Conservation (phyloP, 2,329 filamentous ascomycete genomes). For the Penicillium italicum region DNA sequence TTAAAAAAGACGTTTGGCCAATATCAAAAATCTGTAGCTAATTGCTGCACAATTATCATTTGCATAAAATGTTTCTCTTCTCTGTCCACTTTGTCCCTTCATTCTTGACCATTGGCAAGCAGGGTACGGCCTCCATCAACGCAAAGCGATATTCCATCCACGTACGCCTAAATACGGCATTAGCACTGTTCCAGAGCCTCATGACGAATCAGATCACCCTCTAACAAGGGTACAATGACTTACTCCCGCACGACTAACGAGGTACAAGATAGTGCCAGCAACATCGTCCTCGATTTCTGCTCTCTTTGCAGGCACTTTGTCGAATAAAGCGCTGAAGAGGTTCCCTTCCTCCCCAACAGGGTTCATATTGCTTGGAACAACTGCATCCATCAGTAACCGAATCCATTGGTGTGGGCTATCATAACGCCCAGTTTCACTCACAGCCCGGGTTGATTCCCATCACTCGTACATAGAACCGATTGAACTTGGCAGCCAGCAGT, state of each 20-base stretch:
- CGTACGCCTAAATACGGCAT: conserved; percentile 32
- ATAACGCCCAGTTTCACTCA: conserved; percentile 21
- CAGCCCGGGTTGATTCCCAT: conserved; percentile 46
- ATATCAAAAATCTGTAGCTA: too few relatives aligned
- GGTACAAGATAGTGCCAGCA: conserved; percentile 43
- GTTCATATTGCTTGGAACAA: conserved; percentile 47
- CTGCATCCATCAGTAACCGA: conserved; percentile 17
- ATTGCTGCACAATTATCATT: too few relatives aligned
- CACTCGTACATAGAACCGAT: conserved; percentile 44
- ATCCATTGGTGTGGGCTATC: not conserved
- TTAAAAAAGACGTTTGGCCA: too few relatives aligned
- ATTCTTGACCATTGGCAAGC: conserved; percentile 41
- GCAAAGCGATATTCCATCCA: conserved; percentile 40
- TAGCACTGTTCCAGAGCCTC: not conserved
- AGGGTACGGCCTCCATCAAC: conserved; percentile 42
- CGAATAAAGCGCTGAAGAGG: conserved; percentile 42
- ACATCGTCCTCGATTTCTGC: conserved; percentile 43
- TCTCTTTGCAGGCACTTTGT: conserved; percentile 40
- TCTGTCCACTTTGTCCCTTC: not conserved
- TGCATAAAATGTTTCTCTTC: not conserved
- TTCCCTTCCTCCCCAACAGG: conserved; percentile 42
- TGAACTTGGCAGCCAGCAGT: conserved; percentile 50
- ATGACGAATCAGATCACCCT: fast-evolving
- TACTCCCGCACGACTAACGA: conserved; percentile 43
- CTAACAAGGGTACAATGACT: conserved; percentile 11